These are phyloP conservation scores for Podaxis sp. DNA, from an alignment of 768 basidiomycete species.

Conservation along the genomic window DNA sequence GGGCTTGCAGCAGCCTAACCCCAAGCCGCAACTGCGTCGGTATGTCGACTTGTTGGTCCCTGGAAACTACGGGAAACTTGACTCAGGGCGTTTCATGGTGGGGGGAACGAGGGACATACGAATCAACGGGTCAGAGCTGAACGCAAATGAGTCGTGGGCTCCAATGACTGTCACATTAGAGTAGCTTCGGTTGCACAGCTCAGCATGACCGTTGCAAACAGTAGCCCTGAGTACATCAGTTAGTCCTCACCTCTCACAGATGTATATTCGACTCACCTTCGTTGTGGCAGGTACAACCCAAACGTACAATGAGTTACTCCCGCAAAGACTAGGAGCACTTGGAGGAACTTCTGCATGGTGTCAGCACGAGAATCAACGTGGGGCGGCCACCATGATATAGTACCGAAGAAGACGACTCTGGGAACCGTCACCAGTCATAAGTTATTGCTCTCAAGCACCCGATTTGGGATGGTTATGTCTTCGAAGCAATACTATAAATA, in stretches of 20 bases:
- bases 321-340: not conserved
- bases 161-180: conserved; percentile 49
- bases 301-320: not conserved
- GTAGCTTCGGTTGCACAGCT: conserved; percentile 59
- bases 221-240: conserved; percentile 31
- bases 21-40: conserved; percentile 49
- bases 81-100: not conserved
- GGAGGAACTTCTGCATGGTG: not conserved
- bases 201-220: conserved; percentile 65
- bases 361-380: not conserved
- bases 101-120: conserved; percentile 29
- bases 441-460: not conserved
- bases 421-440: not conserved
- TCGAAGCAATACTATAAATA: conserved; percentile 3
- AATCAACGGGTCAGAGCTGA: conserved; percentile 44
- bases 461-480: conserved; percentile 9
- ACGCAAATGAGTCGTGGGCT: conserved; percentile 59
- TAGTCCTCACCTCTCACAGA: not conserved
- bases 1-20: conserved; percentile 60
- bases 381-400: conserved; percentile 4
- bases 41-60: conserved; percentile 53
- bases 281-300: not conserved
- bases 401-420: not conserved
- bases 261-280: conserved; percentile 3
- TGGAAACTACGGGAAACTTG: conserved; percentile 33